A percentile compares a stretch with the other conserved stretches of the same genome.
Evolutionary conservation across 2,329 filamentous ascomycete species (phyloP).

Genomic region (Cytospora piceicola): DNA sequence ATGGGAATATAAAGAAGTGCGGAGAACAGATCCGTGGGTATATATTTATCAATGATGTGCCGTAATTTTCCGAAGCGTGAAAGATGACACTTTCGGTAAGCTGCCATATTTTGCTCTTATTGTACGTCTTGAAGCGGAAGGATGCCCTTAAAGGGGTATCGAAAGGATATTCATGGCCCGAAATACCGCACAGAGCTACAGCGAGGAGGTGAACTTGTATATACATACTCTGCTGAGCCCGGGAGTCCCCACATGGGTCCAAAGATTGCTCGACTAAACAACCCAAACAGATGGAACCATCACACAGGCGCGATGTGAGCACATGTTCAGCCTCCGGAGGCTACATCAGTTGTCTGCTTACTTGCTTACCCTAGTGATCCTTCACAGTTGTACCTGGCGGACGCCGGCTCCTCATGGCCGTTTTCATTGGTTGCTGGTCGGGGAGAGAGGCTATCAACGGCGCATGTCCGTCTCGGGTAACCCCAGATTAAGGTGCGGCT

Average conservation of each 20-base stretch:
- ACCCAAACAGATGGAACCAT: constrained; percentile 5
- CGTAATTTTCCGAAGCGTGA: constrained; percentile 22
- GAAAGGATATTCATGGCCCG: background rate
- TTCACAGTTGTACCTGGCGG: constrained; percentile 20
- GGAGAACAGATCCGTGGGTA: constrained; percentile 16
- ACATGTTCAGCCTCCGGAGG: constrained; percentile 14
- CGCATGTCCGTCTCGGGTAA: constrained; percentile 24
- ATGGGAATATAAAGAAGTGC: constrained; percentile 26
- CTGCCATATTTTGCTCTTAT: background rate
- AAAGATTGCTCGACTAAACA: background rate
- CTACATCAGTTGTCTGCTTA: background rate
- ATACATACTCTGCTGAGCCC: constrained; percentile 3
- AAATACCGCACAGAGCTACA: background rate
- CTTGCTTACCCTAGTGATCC: constrained; percentile 1
- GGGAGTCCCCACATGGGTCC: constrained; percentile 22
- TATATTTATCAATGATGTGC: constrained; percentile 6
- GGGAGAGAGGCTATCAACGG: constrained; percentile 1
- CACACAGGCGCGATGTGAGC: constrained; percentile 9
- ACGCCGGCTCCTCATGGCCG: constrained; percentile 9
- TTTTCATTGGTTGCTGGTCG: constrained; percentile 4
- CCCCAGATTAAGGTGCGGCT: constrained; percentile 16
- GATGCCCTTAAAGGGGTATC: background rate
- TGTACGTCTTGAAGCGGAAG: background rate
- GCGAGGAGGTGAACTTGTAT: constrained; percentile 7
- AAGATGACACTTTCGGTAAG: background rate